Conservation (phyloP, 495 filamentous ascomycete species). For the Podospora pseudoanserina region DNA sequence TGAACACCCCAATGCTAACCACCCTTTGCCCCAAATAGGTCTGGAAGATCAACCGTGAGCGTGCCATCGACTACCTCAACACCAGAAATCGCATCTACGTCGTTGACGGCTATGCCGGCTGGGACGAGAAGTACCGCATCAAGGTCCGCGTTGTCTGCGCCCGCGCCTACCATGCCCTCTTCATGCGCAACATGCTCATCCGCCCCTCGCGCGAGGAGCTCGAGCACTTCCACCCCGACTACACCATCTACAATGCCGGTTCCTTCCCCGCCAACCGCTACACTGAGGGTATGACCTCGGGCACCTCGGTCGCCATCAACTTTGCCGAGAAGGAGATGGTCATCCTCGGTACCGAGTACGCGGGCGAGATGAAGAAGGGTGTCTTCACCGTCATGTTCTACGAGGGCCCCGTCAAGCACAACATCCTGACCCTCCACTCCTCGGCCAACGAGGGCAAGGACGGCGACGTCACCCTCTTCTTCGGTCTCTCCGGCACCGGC, state of each 20-base stretch:
- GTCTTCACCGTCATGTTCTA: constrained; percentile 99
- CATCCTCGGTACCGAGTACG: constrained; percentile 98
- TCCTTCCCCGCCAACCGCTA: constrained; percentile 98
- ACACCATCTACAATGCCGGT: constrained; percentile 99
- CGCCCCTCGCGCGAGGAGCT: constrained; percentile 85
- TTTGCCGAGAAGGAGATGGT: constrained; percentile 86
- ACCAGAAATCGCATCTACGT: constrained; percentile 98
- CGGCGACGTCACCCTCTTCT: constrained; percentile 97
- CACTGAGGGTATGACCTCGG: constrained; percentile 98
- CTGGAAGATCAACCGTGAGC: constrained; percentile 99
- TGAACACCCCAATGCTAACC: constrained; percentile 24
- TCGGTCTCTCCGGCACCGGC: constrained; percentile 96
- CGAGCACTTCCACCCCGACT: constrained; percentile 95
- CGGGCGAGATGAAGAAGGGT: constrained; percentile 99
- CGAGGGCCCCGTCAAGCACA: constrained; percentile 99
- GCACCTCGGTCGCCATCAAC: constrained; percentile 68
- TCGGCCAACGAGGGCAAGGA: constrained; percentile 92
- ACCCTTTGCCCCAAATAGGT: constrained; percentile 53
- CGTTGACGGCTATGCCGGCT: constrained; percentile 93
- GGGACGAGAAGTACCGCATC: constrained; percentile 98
- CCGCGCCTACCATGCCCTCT: constrained; percentile 97
- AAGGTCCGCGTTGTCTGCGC: constrained; percentile 97
- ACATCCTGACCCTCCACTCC: constrained; percentile 95
- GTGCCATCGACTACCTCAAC: constrained; percentile 98
- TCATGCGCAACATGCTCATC: constrained; percentile 99